Evolutionary conservation across 2,329 filamentous ascomycete genomes (phyloP).

Genomic region (Blastomyces emzantsi): DNA sequence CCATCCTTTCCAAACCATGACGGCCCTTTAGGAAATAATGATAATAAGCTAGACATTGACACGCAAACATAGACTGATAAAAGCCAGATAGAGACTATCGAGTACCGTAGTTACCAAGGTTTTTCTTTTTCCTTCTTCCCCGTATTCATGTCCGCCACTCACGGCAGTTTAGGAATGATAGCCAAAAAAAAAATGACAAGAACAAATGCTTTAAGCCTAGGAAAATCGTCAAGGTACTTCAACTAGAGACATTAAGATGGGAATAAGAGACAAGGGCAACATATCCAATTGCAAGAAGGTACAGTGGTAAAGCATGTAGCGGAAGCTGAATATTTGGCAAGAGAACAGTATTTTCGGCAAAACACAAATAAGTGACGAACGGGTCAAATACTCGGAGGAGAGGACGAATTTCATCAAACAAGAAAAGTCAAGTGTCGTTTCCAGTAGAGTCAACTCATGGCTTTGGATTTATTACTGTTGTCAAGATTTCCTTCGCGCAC

Average conservation of each 20-base stretch:
- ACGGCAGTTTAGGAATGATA: neutral
- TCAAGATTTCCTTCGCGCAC: neutral
- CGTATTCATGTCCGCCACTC: neutral
- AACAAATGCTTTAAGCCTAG: neutral
- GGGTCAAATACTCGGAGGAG: neutral
- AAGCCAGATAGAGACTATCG: neutral
- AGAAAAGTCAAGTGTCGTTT: neutral
- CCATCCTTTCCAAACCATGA: neutral
- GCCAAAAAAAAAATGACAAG: neutral
- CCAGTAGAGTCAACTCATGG: neutral
- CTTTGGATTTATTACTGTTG: neutral
- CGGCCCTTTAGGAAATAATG: neutral
- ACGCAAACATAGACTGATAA: neutral
- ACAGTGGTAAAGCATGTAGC: neutral
- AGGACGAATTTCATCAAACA: neutral
- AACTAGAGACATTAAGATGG: neutral
- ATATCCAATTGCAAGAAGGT: conserved; percentile 1
- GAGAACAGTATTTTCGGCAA: neutral
- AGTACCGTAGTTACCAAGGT: neutral
- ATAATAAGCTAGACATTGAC: neutral
- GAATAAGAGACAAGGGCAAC: neutral
- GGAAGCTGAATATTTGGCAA: neutral
- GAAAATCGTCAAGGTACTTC: conserved; percentile 2
- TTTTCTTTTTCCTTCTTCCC: neutral
- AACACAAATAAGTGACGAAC: neutral